Conservation (phyloP, 164 flowering plant species). For the Macadamia integrifolia region DNA sequence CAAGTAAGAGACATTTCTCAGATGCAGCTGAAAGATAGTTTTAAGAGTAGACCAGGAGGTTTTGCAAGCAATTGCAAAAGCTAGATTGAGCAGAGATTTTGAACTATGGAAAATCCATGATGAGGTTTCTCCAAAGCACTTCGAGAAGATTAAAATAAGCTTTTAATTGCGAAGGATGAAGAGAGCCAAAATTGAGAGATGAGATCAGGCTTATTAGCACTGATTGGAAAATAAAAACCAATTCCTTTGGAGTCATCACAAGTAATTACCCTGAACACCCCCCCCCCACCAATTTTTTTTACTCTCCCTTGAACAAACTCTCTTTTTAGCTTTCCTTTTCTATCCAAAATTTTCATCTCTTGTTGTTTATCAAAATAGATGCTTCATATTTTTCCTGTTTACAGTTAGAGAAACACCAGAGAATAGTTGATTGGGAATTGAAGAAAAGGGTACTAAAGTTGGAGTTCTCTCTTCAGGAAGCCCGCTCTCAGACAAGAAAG, state of each 20-base stretch:
- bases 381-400: constrained; percentile 5
- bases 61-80: constrained; percentile 62
- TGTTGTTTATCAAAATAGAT: not conserved
- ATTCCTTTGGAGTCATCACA: constrained; percentile 79
- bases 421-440: constrained; percentile 74
- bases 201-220: constrained; percentile 80
- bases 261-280: constrained; percentile 24
- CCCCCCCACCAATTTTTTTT: too few species aligned
- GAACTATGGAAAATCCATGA: constrained; percentile 64
- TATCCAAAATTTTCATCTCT: not conserved
- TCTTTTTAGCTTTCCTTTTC: not conserved
- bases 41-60: constrained; percentile 73
- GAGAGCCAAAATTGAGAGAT: constrained; percentile 76
- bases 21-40: constrained; percentile 73
- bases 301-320: not conserved
- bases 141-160: constrained; percentile 72
- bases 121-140: constrained; percentile 70
- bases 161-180: constrained; percentile 66
- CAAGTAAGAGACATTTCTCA: constrained; percentile 75
- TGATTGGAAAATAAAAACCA: constrained; percentile 82
- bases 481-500: constrained; percentile 87
- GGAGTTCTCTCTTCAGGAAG: constrained; percentile 91
- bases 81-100: constrained; percentile 62
- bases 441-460: constrained; percentile 85
- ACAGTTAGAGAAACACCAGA: constrained; percentile 83